A percentile compares a stretch with the other conserved stretches of the same genome.
phyloP scores from a whole-genome alignment of 2,329 filamentous ascomycete genomes.

The Geosmithia morbida region DNA sequence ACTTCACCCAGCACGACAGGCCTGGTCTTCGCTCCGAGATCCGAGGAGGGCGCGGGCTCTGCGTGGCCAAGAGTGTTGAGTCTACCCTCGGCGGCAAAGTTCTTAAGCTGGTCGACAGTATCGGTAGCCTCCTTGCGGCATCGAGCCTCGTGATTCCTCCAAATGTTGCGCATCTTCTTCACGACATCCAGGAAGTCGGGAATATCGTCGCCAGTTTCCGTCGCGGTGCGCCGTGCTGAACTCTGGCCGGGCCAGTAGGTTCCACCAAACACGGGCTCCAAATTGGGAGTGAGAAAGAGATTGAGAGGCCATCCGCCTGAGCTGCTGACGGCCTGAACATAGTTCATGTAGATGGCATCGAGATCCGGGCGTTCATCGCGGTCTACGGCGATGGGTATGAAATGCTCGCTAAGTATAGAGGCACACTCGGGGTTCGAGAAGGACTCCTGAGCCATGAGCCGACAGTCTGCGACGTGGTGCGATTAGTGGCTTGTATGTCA shows the following conservation, averaged over 20 bases:
- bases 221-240: constrained; percentile 22
- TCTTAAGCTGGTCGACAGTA: constrained; percentile 64
- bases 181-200: constrained; percentile 76
- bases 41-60: constrained; percentile 13
- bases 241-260: constrained; percentile 88
- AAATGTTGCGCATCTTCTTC: constrained; percentile 59
- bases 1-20: constrained; percentile 39
- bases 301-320: constrained; percentile 91
- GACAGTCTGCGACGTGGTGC: constrained; percentile 44
- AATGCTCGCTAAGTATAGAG: constrained; percentile 66
- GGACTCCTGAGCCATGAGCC: constrained; percentile 85
- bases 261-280: constrained; percentile 89
- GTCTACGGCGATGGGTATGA: constrained; percentile 87
- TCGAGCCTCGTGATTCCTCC: constrained; percentile 71
- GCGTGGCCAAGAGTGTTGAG: constrained; percentile 29
- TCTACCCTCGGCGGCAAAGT: constrained; percentile 82
- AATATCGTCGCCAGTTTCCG: constrained; percentile 36
- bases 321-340: constrained; percentile 83
- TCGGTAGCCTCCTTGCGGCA: constrained; percentile 75
- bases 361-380: constrained; percentile 88
- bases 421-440: constrained; percentile 77
- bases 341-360: constrained; percentile 97
- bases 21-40: constrained; percentile 5
- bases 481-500: not conserved
- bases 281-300: constrained; percentile 85